These are phyloP conservation scores for Cylindrodendrum hubeiense DNA, from an alignment of 2,329 filamentous ascomycete genomes.

Conservation along the genomic window DNA sequence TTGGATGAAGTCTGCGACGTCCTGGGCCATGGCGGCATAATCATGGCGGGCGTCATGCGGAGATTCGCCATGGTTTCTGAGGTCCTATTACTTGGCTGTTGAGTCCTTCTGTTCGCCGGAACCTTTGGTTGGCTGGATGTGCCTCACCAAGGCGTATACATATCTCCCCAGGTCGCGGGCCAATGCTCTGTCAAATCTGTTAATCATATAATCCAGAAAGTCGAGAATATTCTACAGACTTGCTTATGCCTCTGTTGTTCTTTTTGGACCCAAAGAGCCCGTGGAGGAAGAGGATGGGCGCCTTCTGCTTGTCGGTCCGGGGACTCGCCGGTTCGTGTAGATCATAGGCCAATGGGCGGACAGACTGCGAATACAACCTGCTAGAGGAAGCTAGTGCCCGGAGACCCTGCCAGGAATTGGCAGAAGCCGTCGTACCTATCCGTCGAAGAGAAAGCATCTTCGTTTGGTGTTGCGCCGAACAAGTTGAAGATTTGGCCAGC, in stretches of 20 bases:
- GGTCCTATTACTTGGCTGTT: constrained; percentile 68
- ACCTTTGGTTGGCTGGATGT: constrained; percentile 14
- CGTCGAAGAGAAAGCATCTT: constrained; percentile 36
- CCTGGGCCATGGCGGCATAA: constrained; percentile 85
- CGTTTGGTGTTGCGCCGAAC: constrained; percentile 15
- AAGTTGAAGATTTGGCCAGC: constrained; percentile 20
- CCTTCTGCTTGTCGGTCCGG: constrained; percentile 53
- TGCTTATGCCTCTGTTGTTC: constrained; percentile 95
- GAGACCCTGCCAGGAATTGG: constrained; percentile 4
- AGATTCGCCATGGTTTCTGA: constrained; percentile 93
- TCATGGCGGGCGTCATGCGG: constrained; percentile 82
- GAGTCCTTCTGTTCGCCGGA: constrained; percentile 22
- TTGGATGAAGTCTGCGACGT: constrained; percentile 83
- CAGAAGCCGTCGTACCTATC: constrained; percentile 19
- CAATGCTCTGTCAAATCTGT: constrained; percentile 69
- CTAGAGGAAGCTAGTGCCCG: neutral
- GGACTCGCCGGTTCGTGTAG: constrained; percentile 70
- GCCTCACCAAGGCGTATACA: constrained; percentile 82
- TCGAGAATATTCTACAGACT: constrained; percentile 67
- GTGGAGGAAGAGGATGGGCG: constrained; percentile 88
- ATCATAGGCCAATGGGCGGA: constrained; percentile 70
- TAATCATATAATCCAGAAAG: neutral
- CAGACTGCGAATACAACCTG: constrained; percentile 38
- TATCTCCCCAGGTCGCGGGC: constrained; percentile 84
- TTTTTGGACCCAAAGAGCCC: constrained; percentile 95